Evolutionary conservation across 2,329 filamentous ascomycete genomes (phyloP).

Genomic region (Aspergillus sclerotialis): DNA sequence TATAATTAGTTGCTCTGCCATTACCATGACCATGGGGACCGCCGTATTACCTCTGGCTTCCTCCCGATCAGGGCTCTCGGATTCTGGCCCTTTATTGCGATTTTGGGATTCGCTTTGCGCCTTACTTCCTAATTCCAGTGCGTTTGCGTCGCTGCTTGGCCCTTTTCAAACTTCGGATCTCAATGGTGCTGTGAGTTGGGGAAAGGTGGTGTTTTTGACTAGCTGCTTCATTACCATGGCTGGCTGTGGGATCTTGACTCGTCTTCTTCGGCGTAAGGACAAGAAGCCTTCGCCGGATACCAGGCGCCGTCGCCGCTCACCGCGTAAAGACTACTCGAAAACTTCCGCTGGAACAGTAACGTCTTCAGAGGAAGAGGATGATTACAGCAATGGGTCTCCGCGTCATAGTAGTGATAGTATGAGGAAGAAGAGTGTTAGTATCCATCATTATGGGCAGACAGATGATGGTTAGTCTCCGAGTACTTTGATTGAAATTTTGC

Average conservation of each 20-base stretch:
- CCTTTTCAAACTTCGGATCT: constrained; percentile 13
- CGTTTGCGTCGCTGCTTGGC: constrained; percentile 12
- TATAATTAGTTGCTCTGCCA: neutral
- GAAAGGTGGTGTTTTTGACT: constrained; percentile 23
- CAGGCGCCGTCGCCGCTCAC: constrained; percentile 13
- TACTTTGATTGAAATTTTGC: too few species aligned
- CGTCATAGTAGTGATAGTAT: constrained; percentile 18
- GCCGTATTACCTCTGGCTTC: constrained; percentile 4
- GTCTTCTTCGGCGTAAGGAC: constrained; percentile 17
- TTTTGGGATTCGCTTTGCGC: constrained; percentile 15
- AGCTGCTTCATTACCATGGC: constrained; percentile 29
- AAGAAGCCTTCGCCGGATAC: constrained; percentile 8
- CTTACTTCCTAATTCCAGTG: constrained; percentile 11
- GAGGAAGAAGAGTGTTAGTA: constrained; percentile 14
- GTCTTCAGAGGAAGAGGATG: constrained; percentile 31
- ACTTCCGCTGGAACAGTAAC: constrained; percentile 21
- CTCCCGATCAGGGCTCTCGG: constrained; percentile 4
- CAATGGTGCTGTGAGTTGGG: constrained; percentile 24
- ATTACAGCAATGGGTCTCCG: constrained; percentile 27
- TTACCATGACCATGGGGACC: constrained; percentile 7
- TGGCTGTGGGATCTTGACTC: constrained; percentile 28
- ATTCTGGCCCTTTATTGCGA: constrained; percentile 8
- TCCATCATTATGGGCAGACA: constrained; percentile 20
- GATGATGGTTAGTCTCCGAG: constrained; percentile 22
- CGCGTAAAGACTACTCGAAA: constrained; percentile 16